Evolutionary conservation across 257 asterid species (phyloP).

Genomic region (Anisodus tanguticus): DNA sequence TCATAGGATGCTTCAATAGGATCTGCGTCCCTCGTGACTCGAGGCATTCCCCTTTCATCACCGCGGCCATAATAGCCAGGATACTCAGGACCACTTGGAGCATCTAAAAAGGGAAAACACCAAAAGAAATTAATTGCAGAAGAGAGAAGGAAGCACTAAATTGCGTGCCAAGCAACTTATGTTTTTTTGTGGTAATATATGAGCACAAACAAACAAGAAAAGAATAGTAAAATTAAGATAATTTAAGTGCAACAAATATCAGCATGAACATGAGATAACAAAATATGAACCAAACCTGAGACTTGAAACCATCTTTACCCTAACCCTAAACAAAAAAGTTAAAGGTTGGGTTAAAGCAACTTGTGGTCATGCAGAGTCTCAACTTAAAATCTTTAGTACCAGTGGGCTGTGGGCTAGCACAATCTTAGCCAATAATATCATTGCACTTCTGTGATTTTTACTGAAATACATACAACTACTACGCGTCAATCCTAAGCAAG

Average conservation of each 20-base stretch:
- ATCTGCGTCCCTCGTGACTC: slow-evolving; percentile 62
- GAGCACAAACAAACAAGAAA: slow-evolving; percentile 22
- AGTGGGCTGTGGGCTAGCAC: not conserved
- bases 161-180: not conserved
- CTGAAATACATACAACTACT: not conserved
- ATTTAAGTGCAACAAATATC: not conserved
- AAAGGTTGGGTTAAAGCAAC: not conserved
- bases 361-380: not conserved
- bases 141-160: slow-evolving; percentile 19
- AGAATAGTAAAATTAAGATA: not conserved
- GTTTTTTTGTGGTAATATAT: not conserved
- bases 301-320: not conserved
- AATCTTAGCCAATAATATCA: not conserved
- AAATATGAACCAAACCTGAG: slow-evolving; percentile 11
- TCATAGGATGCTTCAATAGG: slow-evolving; percentile 83
- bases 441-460: not conserved
- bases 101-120: slow-evolving; percentile 45
- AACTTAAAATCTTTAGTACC: not conserved
- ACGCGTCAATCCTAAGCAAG: not conserved
- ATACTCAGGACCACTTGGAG: slow-evolving; percentile 65
- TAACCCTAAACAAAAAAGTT: not conserved
- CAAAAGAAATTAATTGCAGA: slow-evolving; percentile 23
- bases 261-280: not conserved
- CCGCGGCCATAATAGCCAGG: slow-evolving; percentile 53
- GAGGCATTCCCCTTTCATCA: slow-evolving; percentile 60